Conservation (phyloP, 176 grass and related monocot genomes). For the Sorghum bicolor region DNA sequence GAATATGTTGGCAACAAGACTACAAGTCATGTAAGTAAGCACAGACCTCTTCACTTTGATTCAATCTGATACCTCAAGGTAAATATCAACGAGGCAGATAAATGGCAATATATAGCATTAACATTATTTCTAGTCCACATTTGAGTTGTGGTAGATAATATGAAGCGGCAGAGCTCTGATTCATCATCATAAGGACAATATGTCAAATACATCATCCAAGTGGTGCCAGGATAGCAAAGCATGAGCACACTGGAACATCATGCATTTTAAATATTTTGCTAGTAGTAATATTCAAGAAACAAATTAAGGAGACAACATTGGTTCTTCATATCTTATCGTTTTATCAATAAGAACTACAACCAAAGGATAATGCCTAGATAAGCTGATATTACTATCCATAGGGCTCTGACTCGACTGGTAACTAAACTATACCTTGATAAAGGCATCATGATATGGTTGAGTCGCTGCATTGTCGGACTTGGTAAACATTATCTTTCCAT, state of each 20-base stretch:
- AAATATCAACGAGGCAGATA: not conserved
- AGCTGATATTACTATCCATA: not conserved
- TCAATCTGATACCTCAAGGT: not conserved
- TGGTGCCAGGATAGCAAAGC: not conserved
- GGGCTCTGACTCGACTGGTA: not conserved
- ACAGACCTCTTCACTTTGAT: not conserved
- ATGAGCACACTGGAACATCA: not conserved
- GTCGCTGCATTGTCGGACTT: not conserved
- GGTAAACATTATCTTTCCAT: conserved; percentile 6
- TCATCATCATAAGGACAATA: not conserved
- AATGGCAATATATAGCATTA: no score
- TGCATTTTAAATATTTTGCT: not conserved
- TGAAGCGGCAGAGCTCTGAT: not conserved
- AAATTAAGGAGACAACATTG: not conserved
- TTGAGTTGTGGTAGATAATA: not conserved
- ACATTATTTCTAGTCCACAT: not conserved
- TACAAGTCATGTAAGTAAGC: not conserved
- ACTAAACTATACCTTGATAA: not conserved
- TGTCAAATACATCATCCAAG: not conserved
- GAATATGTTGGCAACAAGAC: not conserved
- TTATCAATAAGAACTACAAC: not conserved
- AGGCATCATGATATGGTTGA: conserved; percentile 11
- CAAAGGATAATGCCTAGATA: not conserved
- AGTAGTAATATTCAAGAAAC: not conserved
- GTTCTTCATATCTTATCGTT: not conserved